These are phyloP conservation scores for Fusarium avenaceum DNA, from an alignment of 2,329 filamentous ascomycete genomes.

Conservation along the genomic window DNA sequence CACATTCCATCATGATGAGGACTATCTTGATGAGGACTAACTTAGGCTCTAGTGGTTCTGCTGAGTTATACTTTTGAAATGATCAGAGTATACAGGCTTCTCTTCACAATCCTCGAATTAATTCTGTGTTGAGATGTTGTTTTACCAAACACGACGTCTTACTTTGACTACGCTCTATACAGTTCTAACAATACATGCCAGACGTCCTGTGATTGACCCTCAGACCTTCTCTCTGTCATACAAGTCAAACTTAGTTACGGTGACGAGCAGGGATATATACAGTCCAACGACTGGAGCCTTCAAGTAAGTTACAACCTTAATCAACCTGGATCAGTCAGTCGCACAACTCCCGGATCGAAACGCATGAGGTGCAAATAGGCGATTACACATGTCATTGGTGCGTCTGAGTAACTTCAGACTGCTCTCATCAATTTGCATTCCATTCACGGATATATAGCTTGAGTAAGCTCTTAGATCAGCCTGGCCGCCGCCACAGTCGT, in stretches of 20 bases:
- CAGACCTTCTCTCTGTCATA: neutral
- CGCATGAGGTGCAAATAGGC: constrained; percentile 7
- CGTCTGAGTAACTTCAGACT: neutral
- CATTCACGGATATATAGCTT: constrained; percentile 14
- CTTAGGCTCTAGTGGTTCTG: neutral
- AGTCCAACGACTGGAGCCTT: constrained; percentile 3
- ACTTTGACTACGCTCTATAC: constrained; percentile 2
- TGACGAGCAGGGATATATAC: neutral
- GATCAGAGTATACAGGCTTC: neutral
- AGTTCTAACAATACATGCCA: neutral
- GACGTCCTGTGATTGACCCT: neutral
- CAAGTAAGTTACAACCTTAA: neutral
- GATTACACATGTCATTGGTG: neutral
- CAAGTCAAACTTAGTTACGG: neutral
- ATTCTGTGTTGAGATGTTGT: neutral
- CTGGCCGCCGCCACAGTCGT: constrained; percentile 4
- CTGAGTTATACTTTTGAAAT: neutral
- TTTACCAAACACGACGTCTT: constrained; percentile 8
- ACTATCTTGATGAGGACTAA: neutral
- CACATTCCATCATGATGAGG: constrained; percentile 2
- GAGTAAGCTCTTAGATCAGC: constrained; percentile 1
- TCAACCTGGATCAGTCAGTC: neutral
- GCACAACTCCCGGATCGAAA: neutral
- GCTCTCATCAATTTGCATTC: constrained; percentile 27
- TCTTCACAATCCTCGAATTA: neutral